Base-by-base conservation (phyloP, 1,139 yeast genomes). In the Kodamaea fungicola region DNA sequence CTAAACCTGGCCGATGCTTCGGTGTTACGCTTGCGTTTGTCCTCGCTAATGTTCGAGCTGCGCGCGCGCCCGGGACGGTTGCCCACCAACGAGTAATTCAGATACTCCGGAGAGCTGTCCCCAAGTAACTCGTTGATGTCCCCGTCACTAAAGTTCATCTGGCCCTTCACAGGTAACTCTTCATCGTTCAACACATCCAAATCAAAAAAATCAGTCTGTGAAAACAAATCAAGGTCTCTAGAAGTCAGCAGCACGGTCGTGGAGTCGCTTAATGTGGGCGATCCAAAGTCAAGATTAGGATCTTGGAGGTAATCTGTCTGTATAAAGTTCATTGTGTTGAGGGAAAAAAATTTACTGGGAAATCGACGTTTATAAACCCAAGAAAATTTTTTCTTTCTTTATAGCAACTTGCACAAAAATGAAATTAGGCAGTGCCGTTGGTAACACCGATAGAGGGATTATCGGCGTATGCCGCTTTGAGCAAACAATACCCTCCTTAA, bases 1-100 rank as follows among this genome's bases (percentile, higher is more conserved):
- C 85, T 62, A 55, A 79, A 79, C 42, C 83, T 56, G 4, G 84
- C 84, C 12, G 78, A 71, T 2, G 85, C 85, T 4, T 80, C 78
- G 2, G 84, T 77, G 54, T 78, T 78, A 49, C 83, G 61, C 53
- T 74, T 70, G 49, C 80, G 65, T 55, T 77, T 76, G 46, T 74
- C 77, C 22, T 52, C 54, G 33, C 53, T 52, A 12, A 56, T 47
- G 31, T 47, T 44, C 13, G 38, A 38, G 12, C 39, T 31, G 28
- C 40, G 45, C 19, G 19, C 19, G 32, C 42, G 29, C 3, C 12
- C 16, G 4, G 29, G 29, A 8, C 12, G 12, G 9, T n/a, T 23
- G 9, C 6, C 4, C 10, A n/a, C 10, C 9, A 12, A n/a, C 29
- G 8, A 9, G 7, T 9, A 12, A 9, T 8, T 8, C 8, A 9